A percentile compares a stretch with the other conserved stretches of the same genome.
phyloP scores from a whole-genome alignment of 352 stramenopile species.

The Phytophthora palmivora region DNA sequence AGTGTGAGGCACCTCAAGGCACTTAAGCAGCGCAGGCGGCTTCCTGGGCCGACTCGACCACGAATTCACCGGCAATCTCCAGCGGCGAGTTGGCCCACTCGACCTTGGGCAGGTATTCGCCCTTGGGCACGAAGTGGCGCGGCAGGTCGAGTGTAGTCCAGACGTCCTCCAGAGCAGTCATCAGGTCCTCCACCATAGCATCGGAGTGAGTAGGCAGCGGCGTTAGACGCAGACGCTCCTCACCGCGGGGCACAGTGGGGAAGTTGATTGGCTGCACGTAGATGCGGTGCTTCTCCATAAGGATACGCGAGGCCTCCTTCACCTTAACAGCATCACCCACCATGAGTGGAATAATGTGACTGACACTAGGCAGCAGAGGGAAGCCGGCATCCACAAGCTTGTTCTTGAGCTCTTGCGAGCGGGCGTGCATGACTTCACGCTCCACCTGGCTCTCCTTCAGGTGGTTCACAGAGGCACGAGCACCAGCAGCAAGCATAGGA shows the following conservation, averaged over 20 bases:
- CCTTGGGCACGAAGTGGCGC: conserved; percentile 63
- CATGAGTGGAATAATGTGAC: conserved; percentile 92
- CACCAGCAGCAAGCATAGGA: conserved; percentile 85
- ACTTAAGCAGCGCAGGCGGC: conserved; percentile 44
- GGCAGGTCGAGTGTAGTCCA: conserved; percentile 88
- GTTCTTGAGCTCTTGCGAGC: conserved; percentile 86
- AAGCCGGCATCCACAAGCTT: conserved; percentile 86
- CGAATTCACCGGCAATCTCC: conserved; percentile 51
- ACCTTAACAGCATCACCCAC: conserved; percentile 89
- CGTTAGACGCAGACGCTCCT: conserved; percentile 91
- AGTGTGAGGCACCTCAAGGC: conserved; percentile 17
- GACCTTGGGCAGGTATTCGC: conserved; percentile 83
- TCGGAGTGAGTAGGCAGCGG: conserved; percentile 87
- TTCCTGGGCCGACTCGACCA: conserved; percentile 42
- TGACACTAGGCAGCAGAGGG: conserved; percentile 85
- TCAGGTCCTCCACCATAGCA: conserved; percentile 89
- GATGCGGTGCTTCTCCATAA: conserved; percentile 92
- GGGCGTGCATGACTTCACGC: conserved; percentile 83
- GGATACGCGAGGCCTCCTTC: conserved; percentile 88
- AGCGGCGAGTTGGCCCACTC: conserved; percentile 74
- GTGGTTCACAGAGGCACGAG: conserved; percentile 79
- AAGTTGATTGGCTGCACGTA: conserved; percentile 95
- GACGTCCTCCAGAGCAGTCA: conserved; percentile 84
- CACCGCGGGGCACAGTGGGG: conserved; percentile 87
- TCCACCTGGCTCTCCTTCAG: conserved; percentile 88